phyloP scores from a whole-genome alignment of 2,329 filamentous ascomycete genomes.

The Penicillium sp. region DNA sequence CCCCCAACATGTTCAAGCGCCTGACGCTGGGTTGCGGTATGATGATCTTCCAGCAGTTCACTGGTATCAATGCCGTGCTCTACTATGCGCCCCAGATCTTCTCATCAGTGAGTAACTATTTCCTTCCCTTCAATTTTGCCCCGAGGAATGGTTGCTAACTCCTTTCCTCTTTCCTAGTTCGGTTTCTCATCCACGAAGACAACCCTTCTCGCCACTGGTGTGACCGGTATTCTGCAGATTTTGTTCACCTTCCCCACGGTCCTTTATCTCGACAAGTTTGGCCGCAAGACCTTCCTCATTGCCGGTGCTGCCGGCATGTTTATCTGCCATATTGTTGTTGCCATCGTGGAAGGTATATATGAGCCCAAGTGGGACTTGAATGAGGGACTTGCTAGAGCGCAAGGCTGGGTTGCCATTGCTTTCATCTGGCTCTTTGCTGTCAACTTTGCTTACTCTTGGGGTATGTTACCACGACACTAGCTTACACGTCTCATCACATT shows the following conservation, averaged over 20 bases:
- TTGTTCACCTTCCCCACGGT: constrained; percentile 39
- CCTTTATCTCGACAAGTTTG: constrained; percentile 39
- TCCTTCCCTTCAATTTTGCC: neutral
- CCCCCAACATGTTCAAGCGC: constrained; percentile 29
- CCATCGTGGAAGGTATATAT: constrained; percentile 48
- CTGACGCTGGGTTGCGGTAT: constrained; percentile 27
- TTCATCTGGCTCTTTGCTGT: constrained; percentile 61
- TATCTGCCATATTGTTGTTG: constrained; percentile 69
- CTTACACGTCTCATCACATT: neutral
- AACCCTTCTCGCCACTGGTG: constrained; percentile 28
- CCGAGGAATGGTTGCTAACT: neutral
- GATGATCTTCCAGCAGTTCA: constrained; percentile 50
- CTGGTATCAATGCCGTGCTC: constrained; percentile 47
- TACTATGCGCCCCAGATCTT: constrained; percentile 39
- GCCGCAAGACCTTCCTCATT: constrained; percentile 37
- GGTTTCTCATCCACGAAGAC: constrained; percentile 25
- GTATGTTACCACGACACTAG: constrained; percentile 5
- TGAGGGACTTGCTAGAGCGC: constrained; percentile 48
- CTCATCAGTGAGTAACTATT: neutral
- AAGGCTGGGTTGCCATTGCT: constrained; percentile 65
- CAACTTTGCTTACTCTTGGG: constrained; percentile 41
- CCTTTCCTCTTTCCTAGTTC: constrained; percentile 4
- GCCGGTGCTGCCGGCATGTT: constrained; percentile 65
- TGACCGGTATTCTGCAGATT: constrained; percentile 34
- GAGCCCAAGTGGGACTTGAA: constrained; percentile 53